Evolutionary conservation across 2,329 filamentous ascomycete species (phyloP).

Genomic region (Sporothrix dimorphospora): DNA sequence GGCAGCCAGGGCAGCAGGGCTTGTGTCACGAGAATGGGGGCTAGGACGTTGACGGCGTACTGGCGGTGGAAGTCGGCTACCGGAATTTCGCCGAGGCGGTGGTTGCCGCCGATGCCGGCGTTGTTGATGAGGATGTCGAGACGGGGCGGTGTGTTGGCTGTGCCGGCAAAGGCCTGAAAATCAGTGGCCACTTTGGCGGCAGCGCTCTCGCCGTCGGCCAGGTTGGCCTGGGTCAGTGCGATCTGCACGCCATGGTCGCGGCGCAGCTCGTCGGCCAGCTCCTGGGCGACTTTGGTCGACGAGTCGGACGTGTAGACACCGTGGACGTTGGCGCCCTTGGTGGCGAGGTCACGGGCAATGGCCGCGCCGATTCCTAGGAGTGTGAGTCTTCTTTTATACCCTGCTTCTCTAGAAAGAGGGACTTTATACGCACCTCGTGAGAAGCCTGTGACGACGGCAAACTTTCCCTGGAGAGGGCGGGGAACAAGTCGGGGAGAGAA

Average conservation of each 20-base stretch:
- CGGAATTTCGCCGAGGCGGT: conserved; percentile 47
- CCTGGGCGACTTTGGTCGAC: not conserved
- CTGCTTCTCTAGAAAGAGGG: not conserved
- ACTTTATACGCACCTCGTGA: not conserved
- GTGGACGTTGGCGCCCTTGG: not conserved
- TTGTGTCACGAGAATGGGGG: conserved; percentile 76
- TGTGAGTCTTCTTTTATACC: not conserved
- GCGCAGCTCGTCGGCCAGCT: not conserved
- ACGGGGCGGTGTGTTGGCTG: not conserved
- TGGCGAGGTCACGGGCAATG: not conserved
- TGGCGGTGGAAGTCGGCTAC: conserved; percentile 68
- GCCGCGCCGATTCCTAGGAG: not conserved
- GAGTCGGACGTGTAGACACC: conserved; percentile 4
- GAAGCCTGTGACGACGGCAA: not conserved
- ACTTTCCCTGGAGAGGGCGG: not conserved
- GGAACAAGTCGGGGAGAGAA: not conserved
- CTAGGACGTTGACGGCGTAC: conserved; percentile 83
- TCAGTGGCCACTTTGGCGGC: not conserved
- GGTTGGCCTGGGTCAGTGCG: not conserved
- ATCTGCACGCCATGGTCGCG: not conserved
- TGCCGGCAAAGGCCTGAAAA: not conserved
- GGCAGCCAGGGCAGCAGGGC: conserved; percentile 71
- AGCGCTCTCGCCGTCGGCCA: not conserved
- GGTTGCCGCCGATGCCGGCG: conserved; percentile 32
- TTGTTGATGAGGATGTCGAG: conserved; percentile 8